Evolutionary conservation across 768 basidiomycete genomes (phyloP).

Genomic region (Suillus americanus): DNA sequence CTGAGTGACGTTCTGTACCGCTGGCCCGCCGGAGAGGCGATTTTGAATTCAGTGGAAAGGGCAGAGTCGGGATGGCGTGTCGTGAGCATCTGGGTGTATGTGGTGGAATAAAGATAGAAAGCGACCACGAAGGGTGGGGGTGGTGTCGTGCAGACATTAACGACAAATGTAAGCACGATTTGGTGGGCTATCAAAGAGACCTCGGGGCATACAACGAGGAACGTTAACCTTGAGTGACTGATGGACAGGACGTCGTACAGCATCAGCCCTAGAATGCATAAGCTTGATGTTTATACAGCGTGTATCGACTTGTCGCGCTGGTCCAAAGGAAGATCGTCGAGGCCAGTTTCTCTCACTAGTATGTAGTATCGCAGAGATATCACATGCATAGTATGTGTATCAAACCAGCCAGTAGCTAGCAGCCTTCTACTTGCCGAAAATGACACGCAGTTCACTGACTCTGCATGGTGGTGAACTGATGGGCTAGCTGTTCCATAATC

Average conservation of each 20-base stretch:
- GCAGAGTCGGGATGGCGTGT: too few relatives aligned
- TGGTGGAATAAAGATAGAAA: background rate
- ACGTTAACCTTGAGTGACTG: background rate
- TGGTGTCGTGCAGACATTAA: background rate
- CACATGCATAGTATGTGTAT: background rate
- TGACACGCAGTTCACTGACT: background rate
- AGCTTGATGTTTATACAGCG: background rate
- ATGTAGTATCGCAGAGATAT: background rate
- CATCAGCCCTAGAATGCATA: background rate
- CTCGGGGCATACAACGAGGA: too few relatives aligned
- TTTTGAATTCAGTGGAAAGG: too few relatives aligned
- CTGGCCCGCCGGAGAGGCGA: too few relatives aligned
- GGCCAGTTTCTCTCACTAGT: background rate
- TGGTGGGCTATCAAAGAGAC: background rate
- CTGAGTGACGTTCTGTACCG: too few relatives aligned
- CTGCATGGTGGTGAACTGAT: background rate
- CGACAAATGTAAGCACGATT: background rate
- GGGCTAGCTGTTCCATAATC: background rate
- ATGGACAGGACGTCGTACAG: background rate
- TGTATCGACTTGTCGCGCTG: too few relatives aligned
- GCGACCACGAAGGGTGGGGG: background rate
- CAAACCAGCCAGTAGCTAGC: background rate
- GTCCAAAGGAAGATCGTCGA: background rate
- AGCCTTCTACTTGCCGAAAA: background rate
- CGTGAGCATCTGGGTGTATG: too few relatives aligned